Evolutionary conservation across 192 early-diverging fungal genomes (phyloP), one percentile per base, ranked within the genome.

Genomic region (Coemansia sp.): DNA sequence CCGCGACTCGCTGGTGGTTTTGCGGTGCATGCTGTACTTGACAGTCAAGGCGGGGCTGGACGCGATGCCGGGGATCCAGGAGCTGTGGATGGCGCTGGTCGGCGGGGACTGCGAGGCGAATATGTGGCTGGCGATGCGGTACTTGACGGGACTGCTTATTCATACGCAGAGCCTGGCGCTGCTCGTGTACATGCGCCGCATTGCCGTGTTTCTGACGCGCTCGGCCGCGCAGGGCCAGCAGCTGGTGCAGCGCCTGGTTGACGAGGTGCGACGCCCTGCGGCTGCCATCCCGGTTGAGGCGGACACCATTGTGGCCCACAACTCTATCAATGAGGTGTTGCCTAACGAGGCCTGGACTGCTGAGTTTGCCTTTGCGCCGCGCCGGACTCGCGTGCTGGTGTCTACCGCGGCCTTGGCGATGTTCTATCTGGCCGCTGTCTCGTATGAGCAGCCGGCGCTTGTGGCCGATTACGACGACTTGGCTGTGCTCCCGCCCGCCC

Each of bases 21-120:
- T 83, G 38, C 80, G 67, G 63, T 83, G 80, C 69, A 64, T 83
- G 76, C 63, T 83, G 73, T 78, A 67, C 27, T 41, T 78, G 64
- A 83, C 80, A 0, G 67, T 63, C 38, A 60, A 62, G 31, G 39
- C 75, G 0, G 76, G 62, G 1, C 34, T 44, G 19, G 73, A 66
- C 27, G 59, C 66, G 0, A 51, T 83, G 45, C 12, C 69, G 11
- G 62, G 61, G 19, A 75, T 77, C 67, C 75, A 83, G 41, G 69
- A 27, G 14, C 72, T 78, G 37, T 83, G 80, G 80, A 37, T 75
- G 31, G 72, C 73, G 36, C 53, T 83, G 11, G 75, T 63, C 0
- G 31, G 27, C 11, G 27, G 34, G 2, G 36, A 45, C 15, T 11
- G 44, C 2, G 23, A 65, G 4, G 37, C 41, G 21, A 83, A 78